These are phyloP conservation scores for Zygosaccharomyces siamensis DNA, from an alignment of 805 yeast species.

Conservation along the genomic window DNA sequence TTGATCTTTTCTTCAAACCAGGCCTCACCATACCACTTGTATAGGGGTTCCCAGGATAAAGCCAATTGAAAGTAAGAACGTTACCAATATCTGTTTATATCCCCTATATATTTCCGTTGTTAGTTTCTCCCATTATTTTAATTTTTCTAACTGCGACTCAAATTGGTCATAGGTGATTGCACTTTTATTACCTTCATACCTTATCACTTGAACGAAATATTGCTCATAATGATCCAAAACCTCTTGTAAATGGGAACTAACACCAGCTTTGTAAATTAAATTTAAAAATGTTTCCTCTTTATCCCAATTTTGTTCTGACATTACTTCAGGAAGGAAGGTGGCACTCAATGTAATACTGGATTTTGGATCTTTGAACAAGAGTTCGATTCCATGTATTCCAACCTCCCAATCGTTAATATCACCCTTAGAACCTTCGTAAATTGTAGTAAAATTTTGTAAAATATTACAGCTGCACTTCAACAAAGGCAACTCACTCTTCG, in stretches of 20 bases:
- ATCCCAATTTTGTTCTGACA: slow-evolving; percentile 61
- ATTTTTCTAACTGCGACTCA: slow-evolving; percentile 14
- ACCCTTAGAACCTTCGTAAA: slow-evolving; percentile 40
- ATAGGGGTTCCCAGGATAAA: slow-evolving; percentile 36
- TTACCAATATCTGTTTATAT: not conserved
- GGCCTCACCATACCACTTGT: slow-evolving; percentile 66
- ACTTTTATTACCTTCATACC: slow-evolving; percentile 54
- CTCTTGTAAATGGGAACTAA: slow-evolving; percentile 27
- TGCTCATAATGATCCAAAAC: slow-evolving; percentile 34
- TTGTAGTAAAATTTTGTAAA: slow-evolving; percentile 37
- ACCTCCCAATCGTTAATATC: slow-evolving; percentile 69
- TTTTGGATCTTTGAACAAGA: slow-evolving; percentile 42
- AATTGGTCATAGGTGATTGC: slow-evolving; percentile 41
- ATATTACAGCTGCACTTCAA: slow-evolving; percentile 39
- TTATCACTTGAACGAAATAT: slow-evolving; percentile 40
- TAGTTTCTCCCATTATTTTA: not conserved
- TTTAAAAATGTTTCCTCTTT: slow-evolving; percentile 64
- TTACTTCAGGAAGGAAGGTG: slow-evolving; percentile 88
- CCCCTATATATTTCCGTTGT: not conserved
- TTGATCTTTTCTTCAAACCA: slow-evolving; percentile 82
- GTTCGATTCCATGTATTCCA: slow-evolving; percentile 77
- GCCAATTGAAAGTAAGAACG: not conserved
- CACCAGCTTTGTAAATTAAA: slow-evolving; percentile 71
- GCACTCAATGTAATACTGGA: slow-evolving; percentile 49
- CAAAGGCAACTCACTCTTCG: slow-evolving; percentile 45